Evolutionary conservation across 305 asterid species (phyloP).

Genomic region (Fraxinus xanthoxyloides): DNA sequence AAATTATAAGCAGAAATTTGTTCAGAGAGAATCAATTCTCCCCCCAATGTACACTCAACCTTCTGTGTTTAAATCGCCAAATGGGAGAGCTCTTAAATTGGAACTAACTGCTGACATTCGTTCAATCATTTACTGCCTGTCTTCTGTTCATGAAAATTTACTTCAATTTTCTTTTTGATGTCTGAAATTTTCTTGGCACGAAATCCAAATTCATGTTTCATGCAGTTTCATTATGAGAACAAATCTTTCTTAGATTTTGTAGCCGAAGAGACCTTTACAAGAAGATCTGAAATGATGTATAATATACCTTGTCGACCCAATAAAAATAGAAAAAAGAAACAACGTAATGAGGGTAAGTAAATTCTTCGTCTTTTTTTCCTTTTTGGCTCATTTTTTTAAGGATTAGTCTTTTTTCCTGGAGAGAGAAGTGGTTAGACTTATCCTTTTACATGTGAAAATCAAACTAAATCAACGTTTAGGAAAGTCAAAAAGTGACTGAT

Average conservation of each 20-base stretch:
- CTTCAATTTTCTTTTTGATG: not conserved
- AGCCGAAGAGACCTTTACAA: not conserved
- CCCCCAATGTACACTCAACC: constrained; percentile 31
- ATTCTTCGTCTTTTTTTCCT: not conserved
- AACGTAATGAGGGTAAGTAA: not conserved
- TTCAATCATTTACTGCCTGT: not conserved
- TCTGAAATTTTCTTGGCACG: not conserved
- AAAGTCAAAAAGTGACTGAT: constrained; percentile 51
- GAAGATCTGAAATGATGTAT: not conserved
- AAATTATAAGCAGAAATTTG: constrained; percentile 4
- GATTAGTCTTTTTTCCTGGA: not conserved
- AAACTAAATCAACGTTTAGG: constrained; percentile 1
- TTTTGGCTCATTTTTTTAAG: not conserved
- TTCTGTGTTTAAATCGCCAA: not conserved
- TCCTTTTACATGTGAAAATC: constrained; percentile 31
- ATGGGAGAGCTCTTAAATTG: not conserved
- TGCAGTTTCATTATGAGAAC: not conserved
- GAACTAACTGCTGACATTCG: not conserved
- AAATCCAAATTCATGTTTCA: not conserved
- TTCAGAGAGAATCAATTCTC: constrained; percentile 11
- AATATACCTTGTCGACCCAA: not conserved
- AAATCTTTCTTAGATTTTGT: not conserved
- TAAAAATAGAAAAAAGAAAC: too few relatives aligned
- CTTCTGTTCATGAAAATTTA: not conserved
- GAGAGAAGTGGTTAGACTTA: constrained; percentile 8